phyloP scores from a whole-genome alignment of 495 filamentous ascomycete species.

The Pyrenopolyporus hunteri region DNA sequence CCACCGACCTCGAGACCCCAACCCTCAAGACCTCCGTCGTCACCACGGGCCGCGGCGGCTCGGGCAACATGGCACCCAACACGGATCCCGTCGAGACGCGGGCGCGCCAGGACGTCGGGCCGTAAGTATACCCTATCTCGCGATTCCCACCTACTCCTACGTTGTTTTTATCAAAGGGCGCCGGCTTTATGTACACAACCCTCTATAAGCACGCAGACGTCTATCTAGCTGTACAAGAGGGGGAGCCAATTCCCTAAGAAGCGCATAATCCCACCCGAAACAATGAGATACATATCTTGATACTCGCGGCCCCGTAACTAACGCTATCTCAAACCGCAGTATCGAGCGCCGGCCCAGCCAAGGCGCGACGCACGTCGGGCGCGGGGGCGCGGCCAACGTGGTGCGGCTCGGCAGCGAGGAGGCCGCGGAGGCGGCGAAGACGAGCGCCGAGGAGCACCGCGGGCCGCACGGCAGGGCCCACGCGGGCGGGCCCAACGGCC shows the following conservation, averaged over 20 bases:
- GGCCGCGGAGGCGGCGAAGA: slow-evolving; percentile 40
- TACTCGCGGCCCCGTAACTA: no score
- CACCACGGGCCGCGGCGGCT: slow-evolving; percentile 73
- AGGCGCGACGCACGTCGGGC: slow-evolving; percentile 54
- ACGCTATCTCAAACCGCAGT: slow-evolving; percentile 35
- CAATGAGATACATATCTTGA: no score
- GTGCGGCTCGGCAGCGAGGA: slow-evolving; percentile 46
- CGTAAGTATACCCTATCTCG: slow-evolving; percentile 47
- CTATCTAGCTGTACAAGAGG: no score
- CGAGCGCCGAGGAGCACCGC: slow-evolving; percentile 33
- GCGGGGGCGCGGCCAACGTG: slow-evolving; percentile 64
- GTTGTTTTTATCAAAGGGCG: no score
- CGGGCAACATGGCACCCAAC: slow-evolving; percentile 75
- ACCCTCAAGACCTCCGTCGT: slow-evolving; percentile 80
- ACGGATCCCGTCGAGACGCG: slow-evolving; percentile 74
- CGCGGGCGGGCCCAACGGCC: slow-evolving; percentile 37
- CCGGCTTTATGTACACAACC: no score
- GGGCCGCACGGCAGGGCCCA: slow-evolving; percentile 32
- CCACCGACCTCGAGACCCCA: slow-evolving; percentile 76
- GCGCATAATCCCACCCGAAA: no score
- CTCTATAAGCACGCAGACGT: no score
- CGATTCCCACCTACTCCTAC: slow-evolving; percentile 30
- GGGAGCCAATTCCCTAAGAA: no score
- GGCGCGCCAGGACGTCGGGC: slow-evolving; percentile 78
- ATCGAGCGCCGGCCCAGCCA: slow-evolving; percentile 48